Conservation (phyloP, 2,329 filamentous ascomycete genomes). For the Diaporthe eres region DNA sequence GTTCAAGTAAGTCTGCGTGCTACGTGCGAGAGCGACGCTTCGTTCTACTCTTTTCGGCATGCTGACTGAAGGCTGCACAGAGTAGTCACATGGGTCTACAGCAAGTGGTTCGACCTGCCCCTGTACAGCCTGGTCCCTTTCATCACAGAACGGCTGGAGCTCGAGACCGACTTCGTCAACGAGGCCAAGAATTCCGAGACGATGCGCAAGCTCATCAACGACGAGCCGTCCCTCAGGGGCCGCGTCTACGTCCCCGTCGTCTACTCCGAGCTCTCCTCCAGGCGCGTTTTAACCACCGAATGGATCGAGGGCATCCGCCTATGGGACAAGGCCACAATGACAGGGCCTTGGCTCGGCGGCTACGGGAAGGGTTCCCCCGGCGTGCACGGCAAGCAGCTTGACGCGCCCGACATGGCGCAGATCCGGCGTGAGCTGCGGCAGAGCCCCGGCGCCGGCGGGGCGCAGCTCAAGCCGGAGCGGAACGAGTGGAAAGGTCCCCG, state of each 20-base stretch:
- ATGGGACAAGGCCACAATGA: slow-evolving; percentile 91
- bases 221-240: slow-evolving; percentile 81
- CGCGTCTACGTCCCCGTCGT: slow-evolving; percentile 91
- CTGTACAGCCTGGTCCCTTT: slow-evolving; percentile 93
- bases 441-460: slow-evolving; percentile 61
- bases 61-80: slow-evolving; percentile 54
- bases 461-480: slow-evolving; percentile 84
- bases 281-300: slow-evolving; percentile 90
- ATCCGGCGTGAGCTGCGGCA: slow-evolving; percentile 63
- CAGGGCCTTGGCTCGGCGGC: slow-evolving; percentile 82
- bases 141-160: slow-evolving; percentile 89
- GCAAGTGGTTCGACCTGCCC: slow-evolving; percentile 92
- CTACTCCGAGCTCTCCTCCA: slow-evolving; percentile 85
- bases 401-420: slow-evolving; percentile 61
- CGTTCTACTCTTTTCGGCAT: not conserved
- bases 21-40: not conserved
- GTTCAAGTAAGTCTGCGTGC: slow-evolving; percentile 76
- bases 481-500: slow-evolving; percentile 81
- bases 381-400: slow-evolving; percentile 76
- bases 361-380: slow-evolving; percentile 84
- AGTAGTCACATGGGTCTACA: slow-evolving; percentile 86
- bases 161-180: slow-evolving; percentile 95
- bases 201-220: slow-evolving; percentile 83
- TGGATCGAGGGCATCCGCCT: slow-evolving; percentile 97
- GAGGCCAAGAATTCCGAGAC: slow-evolving; percentile 90